These are phyloP conservation scores for Apiospora kogelbergensis DNA, from an alignment of 2,329 filamentous ascomycete species.

Conservation along the genomic window DNA sequence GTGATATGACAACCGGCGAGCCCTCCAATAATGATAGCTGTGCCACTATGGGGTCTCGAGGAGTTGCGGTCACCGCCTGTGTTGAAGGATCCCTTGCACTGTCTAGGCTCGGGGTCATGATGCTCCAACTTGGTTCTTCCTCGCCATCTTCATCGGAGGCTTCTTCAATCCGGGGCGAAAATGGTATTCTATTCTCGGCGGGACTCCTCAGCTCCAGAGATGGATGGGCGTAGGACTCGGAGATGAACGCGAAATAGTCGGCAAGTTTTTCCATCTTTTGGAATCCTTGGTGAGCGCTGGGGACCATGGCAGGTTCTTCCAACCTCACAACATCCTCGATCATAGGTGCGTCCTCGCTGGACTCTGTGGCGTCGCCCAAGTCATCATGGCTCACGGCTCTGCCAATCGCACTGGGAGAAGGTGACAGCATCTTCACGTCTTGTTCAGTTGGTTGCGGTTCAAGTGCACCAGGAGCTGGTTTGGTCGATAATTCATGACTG, in stretches of 20 bases:
- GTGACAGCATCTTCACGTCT: not conserved
- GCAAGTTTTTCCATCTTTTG: constrained; percentile 21
- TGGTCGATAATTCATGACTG: not conserved
- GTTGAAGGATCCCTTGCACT: not conserved
- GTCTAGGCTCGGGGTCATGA: not conserved
- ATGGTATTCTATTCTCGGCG: constrained; percentile 19
- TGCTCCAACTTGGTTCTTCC: constrained; percentile 9
- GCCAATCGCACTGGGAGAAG: constrained; percentile 5
- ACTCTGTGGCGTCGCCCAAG: not conserved
- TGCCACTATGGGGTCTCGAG: constrained; percentile 13
- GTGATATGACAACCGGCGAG: constrained; percentile 15
- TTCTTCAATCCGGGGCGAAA: constrained; percentile 22
- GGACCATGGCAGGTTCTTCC: not conserved
- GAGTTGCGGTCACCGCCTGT: constrained; percentile 8
- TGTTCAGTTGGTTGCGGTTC: not conserved
- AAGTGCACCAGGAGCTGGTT: not conserved
- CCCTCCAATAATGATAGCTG: not conserved
- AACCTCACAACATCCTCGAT: constrained; percentile 3
- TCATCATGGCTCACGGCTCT: constrained; percentile 7
- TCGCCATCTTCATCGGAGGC: constrained; percentile 20
- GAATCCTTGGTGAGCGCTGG: not conserved
- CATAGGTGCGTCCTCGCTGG: constrained; percentile 19
- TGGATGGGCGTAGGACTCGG: constrained; percentile 29
- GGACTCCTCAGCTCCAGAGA: constrained; percentile 26
- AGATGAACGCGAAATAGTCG: constrained; percentile 32